phyloP scores from a whole-genome alignment of 768 basidiomycete species.

The Heimioporus sp. region DNA sequence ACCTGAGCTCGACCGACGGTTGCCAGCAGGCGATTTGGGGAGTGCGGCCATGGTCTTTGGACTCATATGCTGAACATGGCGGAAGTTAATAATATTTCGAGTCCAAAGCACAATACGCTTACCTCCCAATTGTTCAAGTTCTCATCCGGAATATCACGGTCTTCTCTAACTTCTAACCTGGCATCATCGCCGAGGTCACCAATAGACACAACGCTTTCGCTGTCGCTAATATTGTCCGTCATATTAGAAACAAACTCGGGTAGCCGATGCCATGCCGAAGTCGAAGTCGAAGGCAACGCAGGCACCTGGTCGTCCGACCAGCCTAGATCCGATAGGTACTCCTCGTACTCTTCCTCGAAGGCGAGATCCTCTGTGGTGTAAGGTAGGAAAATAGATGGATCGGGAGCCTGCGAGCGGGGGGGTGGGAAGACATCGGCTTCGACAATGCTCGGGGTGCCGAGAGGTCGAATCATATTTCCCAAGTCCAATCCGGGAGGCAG shows the following conservation, averaged over 20 bases:
- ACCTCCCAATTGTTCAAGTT: constrained; percentile 98
- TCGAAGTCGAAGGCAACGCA: constrained; percentile 31
- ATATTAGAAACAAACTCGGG: constrained; percentile 78
- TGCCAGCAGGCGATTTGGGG: constrained; percentile 85
- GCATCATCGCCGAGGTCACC: constrained; percentile 84
- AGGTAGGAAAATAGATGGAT: constrained; percentile 81
- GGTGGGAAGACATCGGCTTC: constrained; percentile 97
- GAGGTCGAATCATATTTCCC: constrained; percentile 67
- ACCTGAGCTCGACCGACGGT: constrained; percentile 81
- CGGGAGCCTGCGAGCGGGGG: constrained; percentile 79
- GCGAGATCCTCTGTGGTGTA: constrained; percentile 93
- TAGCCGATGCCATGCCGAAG: constrained; percentile 80
- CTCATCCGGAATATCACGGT: constrained; percentile 64
- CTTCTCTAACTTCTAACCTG: constrained; percentile 63
- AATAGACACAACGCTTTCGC: constrained; percentile 89
- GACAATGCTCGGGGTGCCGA: constrained; percentile 72
- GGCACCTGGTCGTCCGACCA: constrained; percentile 59
- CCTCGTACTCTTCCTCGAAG: constrained; percentile 96
- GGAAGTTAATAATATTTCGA: background rate
- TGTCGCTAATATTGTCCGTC: constrained; percentile 89
- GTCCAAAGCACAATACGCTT: constrained; percentile 20
- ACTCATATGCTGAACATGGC: constrained; percentile 76
- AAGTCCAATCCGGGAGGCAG: constrained; percentile 73
- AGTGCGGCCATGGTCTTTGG: constrained; percentile 92
- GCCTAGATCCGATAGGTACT: constrained; percentile 87